Evolutionary conservation across 768 basidiomycete species (phyloP).

Genomic region (Ephemerocybe angulata): DNA sequence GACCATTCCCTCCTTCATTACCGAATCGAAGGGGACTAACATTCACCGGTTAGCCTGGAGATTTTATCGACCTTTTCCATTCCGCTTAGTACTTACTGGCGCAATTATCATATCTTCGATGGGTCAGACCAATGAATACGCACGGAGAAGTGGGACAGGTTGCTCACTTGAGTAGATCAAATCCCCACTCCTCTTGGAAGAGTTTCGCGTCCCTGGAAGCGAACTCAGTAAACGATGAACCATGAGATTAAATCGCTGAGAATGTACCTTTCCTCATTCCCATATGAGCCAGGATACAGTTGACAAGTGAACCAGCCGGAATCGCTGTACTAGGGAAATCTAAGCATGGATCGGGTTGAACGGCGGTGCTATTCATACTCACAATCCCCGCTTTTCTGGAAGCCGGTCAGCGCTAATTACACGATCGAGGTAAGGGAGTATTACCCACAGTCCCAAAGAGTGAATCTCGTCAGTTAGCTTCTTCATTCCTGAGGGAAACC

Average conservation of each 20-base stretch:
- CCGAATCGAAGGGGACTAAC: conserved; percentile 52
- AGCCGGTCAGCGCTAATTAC: neutral
- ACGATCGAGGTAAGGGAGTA: conserved; percentile 16
- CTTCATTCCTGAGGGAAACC: conserved; percentile 59
- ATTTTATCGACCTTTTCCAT: too few relatives aligned
- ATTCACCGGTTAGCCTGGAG: too few relatives aligned
- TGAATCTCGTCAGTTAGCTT: conserved; percentile 54
- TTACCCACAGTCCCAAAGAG: conserved; percentile 52
- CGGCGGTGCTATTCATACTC: conserved; percentile 14
- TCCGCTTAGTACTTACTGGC: conserved; percentile 38
- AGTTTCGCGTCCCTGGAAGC: conserved; percentile 48
- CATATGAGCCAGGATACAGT: conserved; percentile 60
- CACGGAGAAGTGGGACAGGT: neutral
- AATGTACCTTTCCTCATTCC: conserved; percentile 54
- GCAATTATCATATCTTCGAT: conserved; percentile 56
- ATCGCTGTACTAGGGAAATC: conserved; percentile 51
- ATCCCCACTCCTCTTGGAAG: conserved; percentile 64
- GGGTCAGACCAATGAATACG: neutral
- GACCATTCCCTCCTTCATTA: conserved; percentile 52
- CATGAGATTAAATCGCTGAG: neutral
- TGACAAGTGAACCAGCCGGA: conserved; percentile 69
- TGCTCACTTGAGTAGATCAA: conserved; percentile 59
- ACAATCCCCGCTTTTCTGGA: conserved; percentile 61
- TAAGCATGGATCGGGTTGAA: neutral
- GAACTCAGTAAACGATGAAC: neutral